phyloP scores from a whole-genome alignment of 129 eudicot genomes.

The Flaveria ramosissima region DNA sequence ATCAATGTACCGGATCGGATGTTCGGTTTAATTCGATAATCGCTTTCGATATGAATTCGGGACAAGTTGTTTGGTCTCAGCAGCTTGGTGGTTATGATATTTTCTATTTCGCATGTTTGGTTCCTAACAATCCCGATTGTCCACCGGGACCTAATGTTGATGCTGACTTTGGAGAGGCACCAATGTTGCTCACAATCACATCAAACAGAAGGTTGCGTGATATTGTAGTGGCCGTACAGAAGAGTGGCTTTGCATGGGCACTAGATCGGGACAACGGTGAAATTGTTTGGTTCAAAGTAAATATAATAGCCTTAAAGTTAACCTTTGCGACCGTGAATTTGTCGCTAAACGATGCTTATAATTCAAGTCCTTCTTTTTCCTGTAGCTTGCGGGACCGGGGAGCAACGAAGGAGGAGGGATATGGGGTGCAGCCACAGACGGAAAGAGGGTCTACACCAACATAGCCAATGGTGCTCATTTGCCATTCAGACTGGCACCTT shows the following conservation, averaged over 20 bases:
- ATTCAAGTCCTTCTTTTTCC: not conserved
- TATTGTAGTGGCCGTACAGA: slow-evolving; percentile 59
- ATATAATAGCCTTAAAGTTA: not conserved
- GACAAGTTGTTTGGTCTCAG: slow-evolving; percentile 53
- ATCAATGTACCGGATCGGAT: slow-evolving; percentile 53
- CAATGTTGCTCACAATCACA: slow-evolving; percentile 49
- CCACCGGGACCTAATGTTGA: slow-evolving; percentile 63
- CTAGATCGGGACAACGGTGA: slow-evolving; percentile 53
- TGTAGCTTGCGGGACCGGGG: slow-evolving; percentile 71
- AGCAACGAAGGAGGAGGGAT: slow-evolving; percentile 60
- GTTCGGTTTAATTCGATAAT: slow-evolving; percentile 57
- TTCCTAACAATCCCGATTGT: slow-evolving; percentile 57
- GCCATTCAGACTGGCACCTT: slow-evolving; percentile 52
- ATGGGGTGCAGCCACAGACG: slow-evolving; percentile 75
- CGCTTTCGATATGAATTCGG: slow-evolving; percentile 49
- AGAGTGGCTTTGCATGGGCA: slow-evolving; percentile 74
- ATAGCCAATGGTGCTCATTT: slow-evolving; percentile 39
- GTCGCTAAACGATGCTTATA: not conserved
- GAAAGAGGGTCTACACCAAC: slow-evolving; percentile 57
- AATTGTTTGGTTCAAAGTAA: slow-evolving; percentile 60
- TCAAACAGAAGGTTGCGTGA: slow-evolving; percentile 39
- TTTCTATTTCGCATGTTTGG: slow-evolving; percentile 55
- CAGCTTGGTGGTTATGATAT: slow-evolving; percentile 63
- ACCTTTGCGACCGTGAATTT: not conserved
- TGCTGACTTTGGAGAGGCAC: slow-evolving; percentile 73